Percentiles rank a stretch among this genome's conserved stretches.
phyloP scores from a whole-genome alignment of 1,284 basidiomycete genomes.

The Sporisorium iseilematis-ciliati region DNA sequence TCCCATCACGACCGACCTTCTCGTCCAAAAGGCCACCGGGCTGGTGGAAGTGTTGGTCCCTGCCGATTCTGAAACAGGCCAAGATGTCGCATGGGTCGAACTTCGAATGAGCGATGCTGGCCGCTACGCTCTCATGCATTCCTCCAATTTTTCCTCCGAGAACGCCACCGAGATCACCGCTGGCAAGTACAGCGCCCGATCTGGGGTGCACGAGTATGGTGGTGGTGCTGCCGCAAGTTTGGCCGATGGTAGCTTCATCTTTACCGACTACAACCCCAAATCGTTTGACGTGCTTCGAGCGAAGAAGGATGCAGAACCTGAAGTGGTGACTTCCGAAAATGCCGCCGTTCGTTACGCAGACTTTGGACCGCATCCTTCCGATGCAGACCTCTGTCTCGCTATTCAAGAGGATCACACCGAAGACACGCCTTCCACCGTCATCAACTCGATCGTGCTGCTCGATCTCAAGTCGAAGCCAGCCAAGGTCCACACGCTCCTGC shows the following conservation, averaged over 20 bases:
- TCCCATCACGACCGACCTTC: conserved; percentile 74
- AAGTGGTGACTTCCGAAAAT: conserved; percentile 76
- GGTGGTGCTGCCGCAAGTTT: conserved; percentile 56
- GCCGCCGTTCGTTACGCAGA: conserved; percentile 74
- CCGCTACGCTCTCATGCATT: conserved; percentile 74
- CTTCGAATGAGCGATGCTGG: conserved; percentile 76
- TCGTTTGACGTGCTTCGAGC: conserved; percentile 35
- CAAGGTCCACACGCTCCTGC: conserved; percentile 32
- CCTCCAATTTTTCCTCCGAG: conserved; percentile 64
- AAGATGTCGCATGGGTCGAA: conserved; percentile 76
- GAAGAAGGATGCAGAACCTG: conserved; percentile 69
- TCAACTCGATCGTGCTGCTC: conserved; percentile 76
- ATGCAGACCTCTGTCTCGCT: conserved; percentile 72
- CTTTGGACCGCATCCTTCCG: conserved; percentile 68
- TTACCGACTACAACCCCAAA: conserved; percentile 52
- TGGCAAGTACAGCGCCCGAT: conserved; percentile 51
- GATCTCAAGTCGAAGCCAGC: conserved; percentile 66
- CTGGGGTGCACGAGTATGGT: conserved; percentile 64
- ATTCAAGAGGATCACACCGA: conserved; percentile 79
- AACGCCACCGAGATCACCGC: conserved; percentile 36
- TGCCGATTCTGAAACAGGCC: conserved; percentile 35
- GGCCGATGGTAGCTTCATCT: conserved; percentile 49
- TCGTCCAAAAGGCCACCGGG: conserved; percentile 72
- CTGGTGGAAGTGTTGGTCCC: conserved; percentile 45
- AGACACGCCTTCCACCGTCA: conserved; percentile 74